These are phyloP conservation scores for Lasiodiplodia theobromae DNA, from an alignment of 2,329 filamentous ascomycete species.

Conservation along the genomic window DNA sequence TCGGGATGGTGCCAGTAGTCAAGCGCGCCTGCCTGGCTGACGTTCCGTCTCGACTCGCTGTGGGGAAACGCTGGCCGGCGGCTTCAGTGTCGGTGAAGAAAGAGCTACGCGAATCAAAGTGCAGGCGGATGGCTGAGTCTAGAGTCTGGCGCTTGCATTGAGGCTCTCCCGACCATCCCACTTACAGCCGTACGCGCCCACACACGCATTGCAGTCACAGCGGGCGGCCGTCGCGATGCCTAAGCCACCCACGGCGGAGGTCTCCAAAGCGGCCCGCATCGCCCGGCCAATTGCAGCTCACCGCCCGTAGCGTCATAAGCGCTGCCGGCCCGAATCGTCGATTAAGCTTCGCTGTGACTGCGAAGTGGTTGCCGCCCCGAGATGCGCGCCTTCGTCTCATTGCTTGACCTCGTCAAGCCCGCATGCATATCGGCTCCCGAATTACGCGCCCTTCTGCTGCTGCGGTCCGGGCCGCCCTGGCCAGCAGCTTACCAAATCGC, in stretches of 20 bases:
- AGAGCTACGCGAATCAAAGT: constrained; percentile 13
- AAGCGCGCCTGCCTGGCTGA: constrained; percentile 11
- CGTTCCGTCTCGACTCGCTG: constrained; percentile 13
- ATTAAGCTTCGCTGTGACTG: neutral
- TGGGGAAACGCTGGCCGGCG: constrained; percentile 16
- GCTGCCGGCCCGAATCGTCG: constrained; percentile 23
- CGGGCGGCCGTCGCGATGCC: constrained; percentile 10
- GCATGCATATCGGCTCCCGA: neutral
- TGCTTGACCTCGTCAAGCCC: neutral
- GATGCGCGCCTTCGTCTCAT: neutral
- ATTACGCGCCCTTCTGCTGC: neutral
- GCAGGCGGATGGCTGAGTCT: neutral
- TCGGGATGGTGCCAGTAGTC: constrained; percentile 4
- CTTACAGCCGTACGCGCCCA: constrained; percentile 22
- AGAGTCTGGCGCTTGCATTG: constrained; percentile 23
- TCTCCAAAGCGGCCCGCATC: constrained; percentile 22
- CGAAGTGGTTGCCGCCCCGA: constrained; percentile 3
- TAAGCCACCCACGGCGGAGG: constrained; percentile 25
- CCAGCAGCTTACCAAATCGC: neutral
- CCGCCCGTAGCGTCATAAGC: constrained; percentile 20
- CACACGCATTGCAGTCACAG: constrained; percentile 19
- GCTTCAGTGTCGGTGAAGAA: constrained; percentile 12
- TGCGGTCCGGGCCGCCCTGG: constrained; percentile 8
- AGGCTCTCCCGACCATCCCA: constrained; percentile 12
- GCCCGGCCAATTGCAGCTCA: constrained; percentile 3